Base-by-base conservation (phyloP, 1,284 basidiomycete genomes). In the Schizophyllum amplum region DNA sequence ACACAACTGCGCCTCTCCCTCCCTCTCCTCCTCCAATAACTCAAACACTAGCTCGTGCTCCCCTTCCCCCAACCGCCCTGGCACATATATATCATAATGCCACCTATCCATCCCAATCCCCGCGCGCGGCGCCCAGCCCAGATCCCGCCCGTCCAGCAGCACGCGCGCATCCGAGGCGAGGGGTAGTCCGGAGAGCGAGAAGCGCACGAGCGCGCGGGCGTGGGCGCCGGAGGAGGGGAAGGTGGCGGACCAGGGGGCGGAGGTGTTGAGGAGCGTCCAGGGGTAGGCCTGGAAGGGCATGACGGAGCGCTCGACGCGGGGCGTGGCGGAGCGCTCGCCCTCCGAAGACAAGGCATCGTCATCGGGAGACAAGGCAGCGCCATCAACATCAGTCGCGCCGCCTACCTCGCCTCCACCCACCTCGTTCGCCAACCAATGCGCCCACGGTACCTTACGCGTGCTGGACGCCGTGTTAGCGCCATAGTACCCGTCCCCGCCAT, bases 251-350 rank as follows among this genome's bases (percentile, higher is more conserved):
- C 86, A 92, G 4, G 83, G 70, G 3, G 70, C 67, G 15, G 75
- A 74, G 1, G 77, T 77, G 63, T 90, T 85, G 49, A 92, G 80
- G 55, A 89, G 66, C 9, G 80, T 80, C 87, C 88, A 89, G 0
- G 86, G 77, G 65, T 94, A 93, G 13, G 71, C 77, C 63, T 92
- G 90, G 63, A 91, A 69, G 0, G 88, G 84, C 78, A 92, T 90
- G 5, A 82, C 77, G 1, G 83, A 81, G 54, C 87, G 85, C 68
- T 93, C 89, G 26, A 86, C 72, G 7, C 80, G 79, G 0, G 66
- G 65, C 4, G 53, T 53, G 27, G 27, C 27, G 92, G 4, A 88
- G 90, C 68, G 83, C n/a, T n/a, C n/a, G 27, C 27, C 6, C 27
- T 33, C 6, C 5, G 27, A 13, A 33, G 5, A 13, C 5, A 33